A percentile compares a stretch with the other conserved stretches of the same genome.
Conservation (phyloP, 2,329 filamentous ascomycete species). For the Dryadomyces quercus-mongolicae region DNA sequence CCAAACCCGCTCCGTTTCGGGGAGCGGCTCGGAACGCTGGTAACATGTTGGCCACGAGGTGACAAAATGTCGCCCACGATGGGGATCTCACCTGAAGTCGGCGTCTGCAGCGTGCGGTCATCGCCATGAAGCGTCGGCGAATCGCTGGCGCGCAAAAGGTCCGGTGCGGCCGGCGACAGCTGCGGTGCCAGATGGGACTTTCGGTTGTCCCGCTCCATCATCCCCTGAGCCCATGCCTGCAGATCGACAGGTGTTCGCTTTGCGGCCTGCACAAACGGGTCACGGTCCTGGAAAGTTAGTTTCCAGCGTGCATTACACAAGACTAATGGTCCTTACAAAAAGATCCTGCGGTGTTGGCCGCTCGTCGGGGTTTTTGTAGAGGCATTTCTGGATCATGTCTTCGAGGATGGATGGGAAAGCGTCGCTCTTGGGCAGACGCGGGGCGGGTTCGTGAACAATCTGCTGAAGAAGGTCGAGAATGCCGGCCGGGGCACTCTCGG, state of each 20-base stretch:
- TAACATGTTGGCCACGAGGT: conserved; percentile 34
- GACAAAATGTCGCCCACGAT: conserved; percentile 47
- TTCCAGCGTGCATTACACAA: neutral
- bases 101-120: conserved; percentile 41
- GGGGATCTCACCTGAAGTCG: conserved; percentile 62
- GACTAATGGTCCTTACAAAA: conserved; percentile 50
- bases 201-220: conserved; percentile 92
- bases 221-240: conserved; percentile 80
- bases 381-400: conserved; percentile 92
- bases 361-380: conserved; percentile 79
- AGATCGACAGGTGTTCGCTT: conserved; percentile 94
- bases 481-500: conserved; percentile 75
- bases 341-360: conserved; percentile 88
- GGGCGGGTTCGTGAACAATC: conserved; percentile 92
- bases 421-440: conserved; percentile 89
- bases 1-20: conserved; percentile 22
- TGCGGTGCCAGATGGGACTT: conserved; percentile 84
- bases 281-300: conserved; percentile 53
- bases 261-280: conserved; percentile 89
- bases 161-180: conserved; percentile 65
- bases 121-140: conserved; percentile 41
- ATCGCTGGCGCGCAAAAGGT: conserved; percentile 54
- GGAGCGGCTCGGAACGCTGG: conserved; percentile 33
- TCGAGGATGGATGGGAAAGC: conserved; percentile 92
- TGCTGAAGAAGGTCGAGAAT: conserved; percentile 94